Evolutionary conservation across 306 rosid genomes (phyloP).

Genomic region (Spatholobus suberectus): DNA sequence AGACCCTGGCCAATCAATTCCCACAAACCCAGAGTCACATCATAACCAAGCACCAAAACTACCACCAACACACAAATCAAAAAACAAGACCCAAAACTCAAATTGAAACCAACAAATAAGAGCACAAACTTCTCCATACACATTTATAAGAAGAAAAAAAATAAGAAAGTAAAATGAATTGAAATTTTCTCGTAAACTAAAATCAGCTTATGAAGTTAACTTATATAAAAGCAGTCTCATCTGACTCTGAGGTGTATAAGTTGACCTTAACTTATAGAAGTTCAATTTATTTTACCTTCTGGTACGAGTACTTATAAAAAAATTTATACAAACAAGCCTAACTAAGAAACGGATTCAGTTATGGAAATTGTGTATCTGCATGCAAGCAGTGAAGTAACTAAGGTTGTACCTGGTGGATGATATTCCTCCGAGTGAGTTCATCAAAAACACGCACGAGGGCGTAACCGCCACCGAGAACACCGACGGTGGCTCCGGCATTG

Average conservation of each 20-base stretch:
- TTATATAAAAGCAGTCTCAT: no score
- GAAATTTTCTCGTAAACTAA: no score
- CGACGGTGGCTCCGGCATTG: conserved; percentile 69
- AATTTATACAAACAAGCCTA: no score
- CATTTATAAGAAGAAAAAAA: no score
- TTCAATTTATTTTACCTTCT: not conserved
- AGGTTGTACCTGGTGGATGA: conserved; percentile 65
- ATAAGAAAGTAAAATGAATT: not conserved
- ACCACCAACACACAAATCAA: not conserved
- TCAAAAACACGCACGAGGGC: conserved; percentile 71
- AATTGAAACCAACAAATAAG: not conserved
- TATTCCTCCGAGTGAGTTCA: conserved; percentile 55
- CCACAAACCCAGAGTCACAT: conserved; percentile 3
- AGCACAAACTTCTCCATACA: no score
- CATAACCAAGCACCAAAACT: not conserved
- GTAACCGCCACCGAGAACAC: conserved; percentile 71
- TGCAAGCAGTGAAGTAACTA: conserved; percentile 6
- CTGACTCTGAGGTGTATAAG: no score
- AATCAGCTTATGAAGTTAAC: no score
- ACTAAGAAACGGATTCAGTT: not conserved
- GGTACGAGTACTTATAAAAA: not conserved
- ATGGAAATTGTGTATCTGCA: conserved; percentile 1
- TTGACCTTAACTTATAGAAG: no score
- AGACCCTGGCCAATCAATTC: conserved; percentile 57
- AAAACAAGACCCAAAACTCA: conserved; percentile 4